Conservation (phyloP, 2,329 filamentous ascomycete species). For the Rutstroemia sp. region DNA sequence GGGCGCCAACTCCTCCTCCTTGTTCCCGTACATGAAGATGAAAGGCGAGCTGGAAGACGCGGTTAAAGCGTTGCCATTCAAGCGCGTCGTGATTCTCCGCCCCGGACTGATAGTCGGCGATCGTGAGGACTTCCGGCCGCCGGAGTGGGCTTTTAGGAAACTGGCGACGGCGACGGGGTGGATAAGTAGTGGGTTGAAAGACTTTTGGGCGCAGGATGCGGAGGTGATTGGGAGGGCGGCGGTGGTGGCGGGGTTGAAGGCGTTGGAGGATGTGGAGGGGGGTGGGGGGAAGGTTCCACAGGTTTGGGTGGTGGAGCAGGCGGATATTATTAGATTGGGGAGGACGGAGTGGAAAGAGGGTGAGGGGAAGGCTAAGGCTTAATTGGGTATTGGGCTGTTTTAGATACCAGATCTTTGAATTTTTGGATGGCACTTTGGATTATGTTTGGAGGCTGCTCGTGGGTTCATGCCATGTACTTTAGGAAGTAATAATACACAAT, state of each 20-base stretch:
- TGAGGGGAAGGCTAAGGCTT: not conserved
- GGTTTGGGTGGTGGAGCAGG: conserved; percentile 40
- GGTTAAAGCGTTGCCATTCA: conserved; percentile 65
- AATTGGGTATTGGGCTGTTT: not conserved
- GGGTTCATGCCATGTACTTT: no score
- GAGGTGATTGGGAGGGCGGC: conserved; percentile 50
- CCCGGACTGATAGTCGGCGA: conserved; percentile 72
- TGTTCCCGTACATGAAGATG: conserved; percentile 58
- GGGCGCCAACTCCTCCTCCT: conserved; percentile 42
- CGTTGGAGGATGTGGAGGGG: conserved; percentile 38
- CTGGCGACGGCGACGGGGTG: conserved; percentile 49
- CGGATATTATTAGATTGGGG: conserved; percentile 45
- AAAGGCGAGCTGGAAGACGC: conserved; percentile 82
- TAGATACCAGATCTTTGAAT: no score
- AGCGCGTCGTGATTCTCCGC: conserved; percentile 68
- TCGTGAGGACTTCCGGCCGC: conserved; percentile 51
- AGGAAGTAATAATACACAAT: no score
- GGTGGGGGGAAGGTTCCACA: conserved; percentile 35
- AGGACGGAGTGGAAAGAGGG: conserved; percentile 32
- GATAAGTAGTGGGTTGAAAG: conserved; percentile 47
- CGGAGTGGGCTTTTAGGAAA: conserved; percentile 49
- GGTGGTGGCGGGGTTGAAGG: conserved; percentile 39
- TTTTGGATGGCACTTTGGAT: no score
- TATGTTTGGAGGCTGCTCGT: no score
- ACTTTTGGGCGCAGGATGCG: conserved; percentile 59